These are phyloP conservation scores for Fonsecaea erecta DNA, from an alignment of 2,329 filamentous ascomycete species.

Conservation along the genomic window DNA sequence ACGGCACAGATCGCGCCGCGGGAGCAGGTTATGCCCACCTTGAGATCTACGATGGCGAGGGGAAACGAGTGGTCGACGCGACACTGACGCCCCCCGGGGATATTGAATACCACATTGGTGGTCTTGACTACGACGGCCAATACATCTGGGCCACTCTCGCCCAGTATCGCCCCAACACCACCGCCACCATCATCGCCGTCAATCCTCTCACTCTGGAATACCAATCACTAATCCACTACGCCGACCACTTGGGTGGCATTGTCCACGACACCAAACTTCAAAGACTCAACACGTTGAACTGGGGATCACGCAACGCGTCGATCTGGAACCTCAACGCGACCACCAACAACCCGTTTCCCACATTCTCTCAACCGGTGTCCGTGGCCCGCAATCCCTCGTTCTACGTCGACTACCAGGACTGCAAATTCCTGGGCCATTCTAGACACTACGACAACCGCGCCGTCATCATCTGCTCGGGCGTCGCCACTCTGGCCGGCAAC, in stretches of 20 bases:
- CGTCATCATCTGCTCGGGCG: conserved; percentile 56
- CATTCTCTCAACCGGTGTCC: conserved; percentile 37
- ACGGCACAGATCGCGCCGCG: conserved; percentile 61
- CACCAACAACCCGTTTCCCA: conserved; percentile 27
- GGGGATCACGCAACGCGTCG: conserved; percentile 53
- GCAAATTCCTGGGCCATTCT: conserved; percentile 55
- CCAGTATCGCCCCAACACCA: conserved; percentile 56
- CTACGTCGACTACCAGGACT: conserved; percentile 59
- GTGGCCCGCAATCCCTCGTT: conserved; percentile 48
- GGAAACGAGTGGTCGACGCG: conserved; percentile 51
- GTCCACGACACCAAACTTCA: conserved; percentile 48
- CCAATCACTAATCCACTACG: conserved; percentile 44
- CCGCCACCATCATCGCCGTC: conserved; percentile 50
- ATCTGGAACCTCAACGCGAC: conserved; percentile 42
- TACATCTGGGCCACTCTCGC: conserved; percentile 55
- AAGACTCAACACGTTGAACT: conserved; percentile 51
- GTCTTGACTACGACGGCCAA: conserved; percentile 56
- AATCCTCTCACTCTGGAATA: conserved; percentile 46
- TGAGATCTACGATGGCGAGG: conserved; percentile 52
- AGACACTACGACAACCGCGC: conserved; percentile 44
- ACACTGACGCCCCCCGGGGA: conserved; percentile 47
- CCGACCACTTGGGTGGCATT: conserved; percentile 55
- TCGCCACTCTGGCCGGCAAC: conserved; percentile 44
- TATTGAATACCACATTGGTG: conserved; percentile 55
- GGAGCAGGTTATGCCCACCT: conserved; percentile 54